Evolutionary conservation across 192 early-diverging fungal species (phyloP).

Genomic region (Backusella circina): DNA sequence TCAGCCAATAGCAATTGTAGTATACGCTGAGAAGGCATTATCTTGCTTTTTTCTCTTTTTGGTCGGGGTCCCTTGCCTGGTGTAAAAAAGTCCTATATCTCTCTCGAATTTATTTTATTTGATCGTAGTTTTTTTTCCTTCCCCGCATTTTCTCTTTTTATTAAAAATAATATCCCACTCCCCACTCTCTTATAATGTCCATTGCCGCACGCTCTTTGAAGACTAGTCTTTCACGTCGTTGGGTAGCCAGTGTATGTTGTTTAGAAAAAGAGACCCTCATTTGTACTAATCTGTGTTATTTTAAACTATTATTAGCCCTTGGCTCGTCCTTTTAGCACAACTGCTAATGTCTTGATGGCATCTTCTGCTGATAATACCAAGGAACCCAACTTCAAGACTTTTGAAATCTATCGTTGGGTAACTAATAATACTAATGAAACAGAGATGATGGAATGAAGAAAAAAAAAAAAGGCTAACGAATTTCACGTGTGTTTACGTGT

Average conservation of each 20-base stretch:
- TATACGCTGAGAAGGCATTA: not conserved
- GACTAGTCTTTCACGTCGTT: not conserved
- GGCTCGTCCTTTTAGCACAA: constrained; percentile 45
- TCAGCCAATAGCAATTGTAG: not conserved
- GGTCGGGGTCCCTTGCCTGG: not conserved
- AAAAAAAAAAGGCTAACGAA: not conserved
- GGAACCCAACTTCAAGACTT: constrained; percentile 74
- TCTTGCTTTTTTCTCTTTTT: constrained; percentile 12
- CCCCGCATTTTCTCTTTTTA: not conserved
- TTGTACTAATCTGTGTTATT: no score
- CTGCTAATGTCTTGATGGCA: constrained; percentile 34
- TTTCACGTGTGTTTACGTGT: not conserved
- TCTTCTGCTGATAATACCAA: constrained; percentile 40
- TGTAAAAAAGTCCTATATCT: no score
- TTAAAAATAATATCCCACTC: constrained; percentile 1
- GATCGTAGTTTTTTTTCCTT: constrained; percentile 9
- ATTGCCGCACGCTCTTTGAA: constrained; percentile 12
- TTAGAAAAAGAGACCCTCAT: not conserved
- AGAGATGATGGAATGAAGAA: not conserved
- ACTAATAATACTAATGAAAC: not conserved
- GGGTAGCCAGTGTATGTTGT: not conserved
- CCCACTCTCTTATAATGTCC: constrained; percentile 16
- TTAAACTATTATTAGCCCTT: constrained; percentile 27
- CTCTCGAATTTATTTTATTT: not conserved
- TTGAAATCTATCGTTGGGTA: constrained; percentile 97